Base-by-base conservation (phyloP, 441 rosid species). In the Aleurites moluccanus region DNA sequence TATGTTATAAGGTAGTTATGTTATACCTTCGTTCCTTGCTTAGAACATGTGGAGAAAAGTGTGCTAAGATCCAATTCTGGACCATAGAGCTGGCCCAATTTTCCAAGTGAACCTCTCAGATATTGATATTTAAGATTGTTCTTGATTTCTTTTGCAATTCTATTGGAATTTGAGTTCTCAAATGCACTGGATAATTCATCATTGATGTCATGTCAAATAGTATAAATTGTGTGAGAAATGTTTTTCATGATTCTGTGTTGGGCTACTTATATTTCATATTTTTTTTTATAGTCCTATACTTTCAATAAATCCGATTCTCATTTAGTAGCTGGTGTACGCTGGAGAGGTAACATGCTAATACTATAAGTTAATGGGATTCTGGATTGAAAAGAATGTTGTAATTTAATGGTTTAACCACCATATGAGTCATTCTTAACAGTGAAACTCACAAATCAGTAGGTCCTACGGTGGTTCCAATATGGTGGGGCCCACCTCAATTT, bases 1-100 rank as follows among this genome's bases (percentile, higher is more conserved):
- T 95, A 91, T 80, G 89, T 95, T 70, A 90, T 95, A 80, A 92
- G 98, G 98, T 92, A 85, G 65, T 73, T 64, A 42, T 66, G 60
- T 45, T 20, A 56, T 53, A 47, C 28, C 20, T 62, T 28, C 50
- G 6, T 16, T 28, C 27, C 45, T 35, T 71, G 67, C 49, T 20
- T 62, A 53, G 66, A 68, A 60, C 64, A 28, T 65, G 33, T 65
- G 8, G 44, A 21, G 25, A 60, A 70, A 74, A 61, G 40, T 57
- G 25, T 50, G 14, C 49, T 52, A 4, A 64, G 42, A 64, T 64
- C 25, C 28, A 25, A 33, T 52, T 70, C 67, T 53, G 55, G 45
- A 30, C 50, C 35, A 47, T 33, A 67, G 13, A 23, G 55, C 56
- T 35, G 42, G 16, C 52, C 44, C 59, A 64, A 45, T 16, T 44